Percentiles rank a stretch among this genome's conserved stretches.
Conservation (phyloP, 768 basidiomycete genomes). For the Rhizopogon vinicolor region DNA sequence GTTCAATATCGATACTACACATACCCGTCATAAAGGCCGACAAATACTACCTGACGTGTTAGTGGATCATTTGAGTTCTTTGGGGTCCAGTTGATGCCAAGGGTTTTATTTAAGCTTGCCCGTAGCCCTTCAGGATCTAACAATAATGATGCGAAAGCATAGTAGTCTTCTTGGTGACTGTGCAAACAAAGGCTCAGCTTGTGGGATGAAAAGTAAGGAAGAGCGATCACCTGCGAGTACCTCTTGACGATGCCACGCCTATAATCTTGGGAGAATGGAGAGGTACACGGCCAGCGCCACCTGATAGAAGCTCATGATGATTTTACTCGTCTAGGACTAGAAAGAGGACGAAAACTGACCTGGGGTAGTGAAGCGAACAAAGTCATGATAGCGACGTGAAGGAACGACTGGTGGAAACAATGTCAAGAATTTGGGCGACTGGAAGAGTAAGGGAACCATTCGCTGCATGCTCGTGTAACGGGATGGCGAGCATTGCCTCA, state of each 20-base stretch:
- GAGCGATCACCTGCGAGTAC: conserved; percentile 57
- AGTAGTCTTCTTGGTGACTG: conserved; percentile 90
- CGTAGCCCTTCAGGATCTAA: conserved; percentile 73
- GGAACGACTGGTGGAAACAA: conserved; percentile 10
- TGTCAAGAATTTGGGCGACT: conserved; percentile 12
- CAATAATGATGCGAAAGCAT: conserved; percentile 70
- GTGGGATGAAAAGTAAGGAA: background rate
- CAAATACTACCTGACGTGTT: conserved; percentile 74
- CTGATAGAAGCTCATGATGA: conserved; percentile 28
- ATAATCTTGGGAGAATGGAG: conserved; percentile 74
- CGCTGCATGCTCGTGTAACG: conserved; percentile 19
- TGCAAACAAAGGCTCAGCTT: background rate
- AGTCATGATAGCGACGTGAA: conserved; percentile 57
- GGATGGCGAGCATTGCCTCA: conserved; percentile 26
- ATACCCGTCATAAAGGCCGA: conserved; percentile 91
- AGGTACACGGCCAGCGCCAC: conserved; percentile 63
- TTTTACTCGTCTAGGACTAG: background rate
- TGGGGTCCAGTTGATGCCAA: conserved; percentile 73
- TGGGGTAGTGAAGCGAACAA: conserved; percentile 48
- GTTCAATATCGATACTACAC: conserved; percentile 14
- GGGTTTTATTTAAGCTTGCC: conserved; percentile 53
- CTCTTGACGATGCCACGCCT: conserved; percentile 71
- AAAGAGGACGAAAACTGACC: conserved; percentile 38
- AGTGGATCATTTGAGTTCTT: conserved; percentile 46
- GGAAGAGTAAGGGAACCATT: conserved; percentile 24